phyloP scores from a whole-genome alignment of 2,329 filamentous ascomycete species.

The Fusarium domesticum region DNA sequence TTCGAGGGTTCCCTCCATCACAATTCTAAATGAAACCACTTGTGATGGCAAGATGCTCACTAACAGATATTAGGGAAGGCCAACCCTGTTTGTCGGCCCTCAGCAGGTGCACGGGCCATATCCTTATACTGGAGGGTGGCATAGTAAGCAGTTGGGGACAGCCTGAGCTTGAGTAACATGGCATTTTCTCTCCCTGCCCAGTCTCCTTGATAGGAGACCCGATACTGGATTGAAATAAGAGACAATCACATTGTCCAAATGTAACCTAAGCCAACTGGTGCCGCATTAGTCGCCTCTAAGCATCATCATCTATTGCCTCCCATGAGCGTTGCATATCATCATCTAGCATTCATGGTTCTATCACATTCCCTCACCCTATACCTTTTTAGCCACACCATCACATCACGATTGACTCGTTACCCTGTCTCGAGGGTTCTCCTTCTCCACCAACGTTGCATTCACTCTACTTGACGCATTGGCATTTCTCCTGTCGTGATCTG shows the following conservation, averaged over 20 bases:
- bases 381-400: no score
- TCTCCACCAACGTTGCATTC: no score
- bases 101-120: conserved; percentile 7
- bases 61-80: background rate
- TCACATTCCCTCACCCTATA: background rate
- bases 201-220: conserved; percentile 1
- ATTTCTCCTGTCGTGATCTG: no score
- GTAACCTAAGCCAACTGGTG: conserved; percentile 4
- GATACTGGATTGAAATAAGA: background rate
- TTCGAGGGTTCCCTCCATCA: background rate
- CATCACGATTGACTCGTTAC: no score
- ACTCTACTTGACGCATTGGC: no score
- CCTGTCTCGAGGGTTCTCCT: no score
- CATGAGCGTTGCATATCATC: no score
- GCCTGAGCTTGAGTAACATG: no score
- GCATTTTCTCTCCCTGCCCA: no score
- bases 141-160: no score
- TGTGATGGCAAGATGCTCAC: background rate
- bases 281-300: conserved; percentile 9
- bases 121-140: no score
- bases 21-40: background rate
- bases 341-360: no score
- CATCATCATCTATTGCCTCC: conserved; percentile 9
- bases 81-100: conserved; percentile 2
- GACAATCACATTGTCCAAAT: background rate